phyloP scores from a whole-genome alignment of 2,329 filamentous ascomycete species.

The Knufia fluminis region DNA sequence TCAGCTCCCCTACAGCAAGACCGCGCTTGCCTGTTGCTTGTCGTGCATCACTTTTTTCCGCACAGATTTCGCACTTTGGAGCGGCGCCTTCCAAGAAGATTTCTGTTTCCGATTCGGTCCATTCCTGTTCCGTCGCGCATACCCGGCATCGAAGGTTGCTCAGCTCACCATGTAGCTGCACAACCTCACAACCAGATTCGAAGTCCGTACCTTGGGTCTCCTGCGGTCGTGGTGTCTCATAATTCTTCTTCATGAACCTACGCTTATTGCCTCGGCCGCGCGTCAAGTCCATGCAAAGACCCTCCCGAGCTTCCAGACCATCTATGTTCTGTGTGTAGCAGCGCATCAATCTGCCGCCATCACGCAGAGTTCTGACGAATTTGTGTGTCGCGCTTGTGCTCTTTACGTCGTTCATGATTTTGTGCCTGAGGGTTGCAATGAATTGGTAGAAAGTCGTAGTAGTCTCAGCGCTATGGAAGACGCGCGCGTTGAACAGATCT shows the following conservation, averaged over 20 bases:
- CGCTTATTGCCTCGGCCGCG: slow-evolving; percentile 54
- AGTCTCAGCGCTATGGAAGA: slow-evolving; percentile 59
- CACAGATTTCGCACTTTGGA: slow-evolving; percentile 58
- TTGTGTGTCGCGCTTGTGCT: slow-evolving; percentile 57
- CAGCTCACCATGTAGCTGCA: slow-evolving; percentile 65
- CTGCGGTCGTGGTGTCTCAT: slow-evolving; percentile 20
- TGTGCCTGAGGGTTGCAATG: slow-evolving; percentile 57
- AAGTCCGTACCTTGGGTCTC: slow-evolving; percentile 17
- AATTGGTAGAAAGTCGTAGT: slow-evolving; percentile 67
- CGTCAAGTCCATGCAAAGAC: slow-evolving; percentile 53
- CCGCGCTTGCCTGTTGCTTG: slow-evolving; percentile 58
- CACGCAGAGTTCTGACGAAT: slow-evolving; percentile 58
- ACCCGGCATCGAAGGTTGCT: slow-evolving; percentile 50
- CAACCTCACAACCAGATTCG: slow-evolving; percentile 38
- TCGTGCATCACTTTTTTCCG: slow-evolving; percentile 51
- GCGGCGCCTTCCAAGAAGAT: slow-evolving; percentile 50
- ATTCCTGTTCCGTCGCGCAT: slow-evolving; percentile 28
- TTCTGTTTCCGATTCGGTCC: slow-evolving; percentile 42
- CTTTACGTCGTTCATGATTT: slow-evolving; percentile 48
- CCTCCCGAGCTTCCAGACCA: slow-evolving; percentile 61
- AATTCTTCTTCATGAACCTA: slow-evolving; percentile 46
- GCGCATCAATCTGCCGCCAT: slow-evolving; percentile 58
- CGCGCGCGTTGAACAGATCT: slow-evolving; percentile 61
- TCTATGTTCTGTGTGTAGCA: slow-evolving; percentile 73
- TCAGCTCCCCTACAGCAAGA: slow-evolving; percentile 56